These are phyloP conservation scores for Salvia rosmarinus DNA, from an alignment of 257 asterid species.

Conservation along the genomic window DNA sequence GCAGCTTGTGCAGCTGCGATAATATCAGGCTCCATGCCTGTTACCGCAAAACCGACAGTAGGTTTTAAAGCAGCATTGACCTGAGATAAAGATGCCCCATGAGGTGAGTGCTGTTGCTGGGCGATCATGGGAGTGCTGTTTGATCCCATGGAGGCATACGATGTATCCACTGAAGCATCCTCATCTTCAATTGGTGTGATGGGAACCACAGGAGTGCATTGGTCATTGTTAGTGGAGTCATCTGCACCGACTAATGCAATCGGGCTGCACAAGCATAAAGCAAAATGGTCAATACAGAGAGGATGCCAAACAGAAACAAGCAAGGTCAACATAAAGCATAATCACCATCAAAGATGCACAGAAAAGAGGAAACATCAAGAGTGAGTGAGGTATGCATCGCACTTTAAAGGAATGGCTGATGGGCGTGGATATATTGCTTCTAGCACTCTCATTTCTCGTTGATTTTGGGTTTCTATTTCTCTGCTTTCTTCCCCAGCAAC, in stretches of 20 bases:
- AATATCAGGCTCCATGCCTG: slow-evolving; percentile 52
- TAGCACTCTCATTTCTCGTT: slow-evolving; percentile 75
- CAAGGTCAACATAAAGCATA: slow-evolving; percentile 3
- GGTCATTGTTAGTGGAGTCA: slow-evolving; percentile 38
- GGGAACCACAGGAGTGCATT: slow-evolving; percentile 61
- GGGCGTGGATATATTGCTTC: slow-evolving; percentile 97
- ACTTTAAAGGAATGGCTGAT: slow-evolving; percentile 91
- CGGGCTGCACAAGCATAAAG: slow-evolving; percentile 59
- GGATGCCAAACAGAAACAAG: background rate
- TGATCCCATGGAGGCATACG: slow-evolving; percentile 31
- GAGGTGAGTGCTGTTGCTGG: slow-evolving; percentile 38
- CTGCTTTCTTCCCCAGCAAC: slow-evolving; percentile 89
- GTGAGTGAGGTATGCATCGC: slow-evolving; percentile 28
- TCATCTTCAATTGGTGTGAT: slow-evolving; percentile 91
- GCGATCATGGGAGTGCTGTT: slow-evolving; percentile 33
- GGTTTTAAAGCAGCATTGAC: slow-evolving; percentile 10
- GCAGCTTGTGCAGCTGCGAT: slow-evolving; percentile 68
- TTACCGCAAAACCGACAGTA: slow-evolving; percentile 24
- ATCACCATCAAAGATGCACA: slow-evolving; percentile 12
- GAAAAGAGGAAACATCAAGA: slow-evolving; percentile 25
- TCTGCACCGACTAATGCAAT: slow-evolving; percentile 40
- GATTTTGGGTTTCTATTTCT: slow-evolving; percentile 61
- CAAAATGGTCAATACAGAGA: slow-evolving; percentile 15
- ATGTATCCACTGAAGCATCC: slow-evolving; percentile 52
- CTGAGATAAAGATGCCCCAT: slow-evolving; percentile 42